Evolutionary conservation across 2,329 filamentous ascomycete genomes (phyloP).

Genomic region (Beauveria rudraprayagi): DNA sequence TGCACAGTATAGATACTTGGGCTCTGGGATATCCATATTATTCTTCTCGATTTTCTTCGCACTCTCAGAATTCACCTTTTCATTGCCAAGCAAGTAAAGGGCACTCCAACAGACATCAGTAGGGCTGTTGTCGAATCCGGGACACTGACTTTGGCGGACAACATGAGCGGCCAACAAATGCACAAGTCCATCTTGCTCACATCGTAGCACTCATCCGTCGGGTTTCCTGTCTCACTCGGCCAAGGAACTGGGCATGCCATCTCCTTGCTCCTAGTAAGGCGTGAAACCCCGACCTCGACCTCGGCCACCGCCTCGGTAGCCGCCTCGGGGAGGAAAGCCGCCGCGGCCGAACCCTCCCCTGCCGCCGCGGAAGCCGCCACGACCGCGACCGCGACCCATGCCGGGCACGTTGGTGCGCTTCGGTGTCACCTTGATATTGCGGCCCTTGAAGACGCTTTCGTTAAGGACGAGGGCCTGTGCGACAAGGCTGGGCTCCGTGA

Average conservation of each 20-base stretch:
- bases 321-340: conserved; percentile 45
- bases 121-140: not conserved
- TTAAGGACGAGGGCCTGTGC: conserved; percentile 91
- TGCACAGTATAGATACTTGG: not conserved
- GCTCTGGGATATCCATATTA: not conserved
- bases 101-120: not conserved
- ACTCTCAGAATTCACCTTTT: not conserved
- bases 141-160: not conserved
- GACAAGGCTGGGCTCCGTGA: conserved; percentile 86
- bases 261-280: conserved; percentile 50
- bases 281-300: conserved; percentile 57
- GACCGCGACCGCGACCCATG: conserved; percentile 73
- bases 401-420: conserved; percentile 96
- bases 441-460: conserved; percentile 89
- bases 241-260: conserved; percentile 11
- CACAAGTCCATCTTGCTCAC: not conserved
- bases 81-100: conserved; percentile 1
- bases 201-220: not conserved
- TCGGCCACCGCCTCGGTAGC: conserved; percentile 60
- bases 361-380: conserved; percentile 44
- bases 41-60: not conserved
- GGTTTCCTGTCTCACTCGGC: not conserved
- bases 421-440: conserved; percentile 88
- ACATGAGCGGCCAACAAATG: not conserved
- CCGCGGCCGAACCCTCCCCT: conserved; percentile 47